Evolutionary conservation across 768 basidiomycete species (phyloP), one percentile per base, ranked within the genome.

Genomic region (Suillus spraguei): DNA sequence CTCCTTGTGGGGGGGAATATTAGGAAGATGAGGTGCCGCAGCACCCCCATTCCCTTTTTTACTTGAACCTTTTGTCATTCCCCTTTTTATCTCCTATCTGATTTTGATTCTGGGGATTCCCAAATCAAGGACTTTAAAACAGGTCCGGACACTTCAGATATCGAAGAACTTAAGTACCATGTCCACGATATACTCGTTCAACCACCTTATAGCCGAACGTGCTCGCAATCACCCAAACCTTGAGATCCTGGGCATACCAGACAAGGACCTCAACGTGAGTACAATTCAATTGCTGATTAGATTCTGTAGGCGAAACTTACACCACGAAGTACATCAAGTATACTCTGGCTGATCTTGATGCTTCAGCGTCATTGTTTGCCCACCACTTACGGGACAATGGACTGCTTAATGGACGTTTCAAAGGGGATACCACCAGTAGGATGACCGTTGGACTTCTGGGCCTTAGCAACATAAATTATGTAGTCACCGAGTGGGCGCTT

Each of bases 361-460:
- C 60, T 5, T 66, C 73, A 1, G 73, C 72, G 11, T 73, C 72
- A 24, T 66, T 73, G 16, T 64, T 73, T 39, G 71, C 72, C 9
- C 67, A 73, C 53, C 50, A 73, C 50, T 28, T 71, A 32, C 69
- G 35, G 64, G 66, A 69, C 55, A 56, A 60, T 0, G 67, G 67
- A 14, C 24, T 60, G n/a, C 65, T 74, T 10, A 65, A 62, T 2
- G 69, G 72, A 59, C 73, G 73, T 9, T 36, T 61, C 59, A 71
- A 67, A 61, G 67, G 69, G 32, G 71, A 73, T 60, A 42, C 63
- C 47, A 62, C 68, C 32, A 75, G 66, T 47, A 69, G 33, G 36
- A 67, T 73, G 52, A 70, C 72, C 0, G 65, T 75, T 39, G 73
- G 68, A 17, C 42, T 73, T 22, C 46, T 75, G 24, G 73, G 72